Evolutionary conservation across 1,139 yeast species (phyloP).

Genomic region (Blastobotrys aristatus): DNA sequence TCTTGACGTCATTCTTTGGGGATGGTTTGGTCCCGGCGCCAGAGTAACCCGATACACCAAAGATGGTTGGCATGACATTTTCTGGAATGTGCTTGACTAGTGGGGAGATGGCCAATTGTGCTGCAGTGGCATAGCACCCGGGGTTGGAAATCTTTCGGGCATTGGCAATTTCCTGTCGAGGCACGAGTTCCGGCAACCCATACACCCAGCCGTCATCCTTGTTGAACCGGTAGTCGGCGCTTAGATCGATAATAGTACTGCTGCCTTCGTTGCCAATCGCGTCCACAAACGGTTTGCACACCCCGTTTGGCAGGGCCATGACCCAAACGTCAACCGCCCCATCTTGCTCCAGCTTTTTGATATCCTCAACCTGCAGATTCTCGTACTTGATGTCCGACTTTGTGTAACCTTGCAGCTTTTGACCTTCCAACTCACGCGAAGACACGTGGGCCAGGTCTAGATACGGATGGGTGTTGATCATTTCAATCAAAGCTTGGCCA

Average conservation of each 20-base stretch:
- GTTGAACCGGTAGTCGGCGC: conserved; percentile 95
- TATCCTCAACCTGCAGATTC: conserved; percentile 83
- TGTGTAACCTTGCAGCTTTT: conserved; percentile 78
- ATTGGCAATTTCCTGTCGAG: conserved; percentile 58
- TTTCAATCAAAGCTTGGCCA: conserved; percentile 84
- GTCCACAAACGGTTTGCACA: conserved; percentile 93
- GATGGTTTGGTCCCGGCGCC: conserved; percentile 99
- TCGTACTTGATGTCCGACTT: conserved; percentile 76
- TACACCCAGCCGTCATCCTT: conserved; percentile 71
- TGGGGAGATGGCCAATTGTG: conserved; percentile 91
- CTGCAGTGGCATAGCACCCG: conserved; percentile 98
- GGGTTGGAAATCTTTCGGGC: conserved; percentile 92
- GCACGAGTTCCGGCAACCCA: conserved; percentile 74
- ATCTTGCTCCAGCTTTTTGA: conserved; percentile 66
- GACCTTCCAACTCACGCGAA: conserved; percentile 89
- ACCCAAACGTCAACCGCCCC: conserved; percentile 94
- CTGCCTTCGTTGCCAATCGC: conserved; percentile 55
- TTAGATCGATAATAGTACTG: conserved; percentile 82
- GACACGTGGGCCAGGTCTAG: conserved; percentile 89
- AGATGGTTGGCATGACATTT: conserved; percentile 70
- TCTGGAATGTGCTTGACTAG: conserved; percentile 46
- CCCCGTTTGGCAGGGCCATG: conserved; percentile 98
- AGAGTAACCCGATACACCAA: conserved; percentile 96
- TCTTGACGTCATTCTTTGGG: conserved; percentile 80
- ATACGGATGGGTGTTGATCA: conserved; percentile 82